Base-by-base conservation (phyloP, 139 green algal genomes). In the Coelastrella sp. region DNA sequence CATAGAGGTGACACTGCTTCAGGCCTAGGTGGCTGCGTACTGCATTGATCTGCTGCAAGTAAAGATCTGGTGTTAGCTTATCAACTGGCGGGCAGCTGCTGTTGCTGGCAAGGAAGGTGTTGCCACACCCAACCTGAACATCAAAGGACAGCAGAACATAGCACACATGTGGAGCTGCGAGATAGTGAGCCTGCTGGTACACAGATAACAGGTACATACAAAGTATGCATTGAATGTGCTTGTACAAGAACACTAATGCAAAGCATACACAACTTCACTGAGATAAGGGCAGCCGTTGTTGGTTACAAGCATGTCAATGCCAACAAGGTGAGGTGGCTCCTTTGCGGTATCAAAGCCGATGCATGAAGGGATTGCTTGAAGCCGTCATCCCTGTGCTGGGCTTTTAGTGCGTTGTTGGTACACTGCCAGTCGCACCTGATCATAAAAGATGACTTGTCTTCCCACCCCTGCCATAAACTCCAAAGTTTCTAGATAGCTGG, bases 21-120 rank as follows among this genome's bases (percentile, higher is more conserved):
- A 90, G 24, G 6, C 22, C 20, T 6, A 90, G 85, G 6, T 35
- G 57, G 3, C 25, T 57, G 8, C 85, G 59, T 19, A 90, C 57
- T 66, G 85, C 85, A 76, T 90, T 59, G 24, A 90, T 70, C 74
- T 90, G 85, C 20, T 70, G 56, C 59, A 90, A 24, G 72, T 84
- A 84, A 6, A 90, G 85, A 4, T 83, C 72, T 4, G 59, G 24
- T 22, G 73, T 84, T 4, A 90, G 59, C 72, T 83, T 20, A 7
- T 84, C 85, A 19, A 25, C 57, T 57, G 85, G 85, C 6, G 85
- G 85, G 74, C 85, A 90, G 3, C 6, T 90, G 25, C 17, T 83
- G 74, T 84, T 84, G 74, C 85, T 90, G 85, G 85, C 85, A 66
- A 90, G 85, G n/a, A 90, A 90, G 19, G 85, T 90, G 72, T 90